Evolutionary conservation across 495 filamentous ascomycete genomes (phyloP), one percentile per base, ranked within the genome.

Genomic region (Neurospora terricola): DNA sequence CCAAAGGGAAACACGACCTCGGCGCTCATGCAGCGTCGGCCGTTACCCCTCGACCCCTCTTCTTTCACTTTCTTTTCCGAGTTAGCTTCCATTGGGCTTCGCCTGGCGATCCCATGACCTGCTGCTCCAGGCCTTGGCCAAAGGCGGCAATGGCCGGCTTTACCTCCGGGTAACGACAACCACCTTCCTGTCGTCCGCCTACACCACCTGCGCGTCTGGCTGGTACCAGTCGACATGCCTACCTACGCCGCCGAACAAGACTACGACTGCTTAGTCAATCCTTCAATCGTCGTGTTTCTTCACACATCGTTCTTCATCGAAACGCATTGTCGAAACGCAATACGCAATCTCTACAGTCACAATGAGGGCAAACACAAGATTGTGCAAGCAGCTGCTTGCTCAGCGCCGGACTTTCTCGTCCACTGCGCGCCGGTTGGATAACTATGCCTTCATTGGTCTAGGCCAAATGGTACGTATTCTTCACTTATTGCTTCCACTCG

Each of bases 361-460:
- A 14, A 84, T 84, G 84, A 82, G 74, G 71, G 69, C 76, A n/a
- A 71, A 74, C n/a, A 70, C 73, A 6, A 76, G 80, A 40, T 68
- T 78, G 74, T 80, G 78, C 66, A 77, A 72, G 75, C 73, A 79
- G 9, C 73, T 73, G 40, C 73, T 66, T 73, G 75, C 73, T 48
- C 82, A 82, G 74, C 76, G 78, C 59, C 82, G 89, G 75, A 77
- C 80, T 42, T 93, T 93, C 75, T 90, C 91, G 36, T 84, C 81
- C 0, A 87, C 88, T 6, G 37, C 82, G 42, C 82, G 78, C 37
- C 83, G 87, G 72, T 82, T 88, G 76, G 88, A 89, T 73, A 90
- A 87, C 76, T 94, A 90, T 86, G 93, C 92, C 14, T 96, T 97
- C 80, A 90, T 97, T 75, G 93, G 93, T 4, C 82, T 97, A 37